A percentile compares a stretch with the other conserved stretches of the same genome.
phyloP scores from a whole-genome alignment of 2,329 filamentous ascomycete genomes.

The Ophiostoma sp. region DNA sequence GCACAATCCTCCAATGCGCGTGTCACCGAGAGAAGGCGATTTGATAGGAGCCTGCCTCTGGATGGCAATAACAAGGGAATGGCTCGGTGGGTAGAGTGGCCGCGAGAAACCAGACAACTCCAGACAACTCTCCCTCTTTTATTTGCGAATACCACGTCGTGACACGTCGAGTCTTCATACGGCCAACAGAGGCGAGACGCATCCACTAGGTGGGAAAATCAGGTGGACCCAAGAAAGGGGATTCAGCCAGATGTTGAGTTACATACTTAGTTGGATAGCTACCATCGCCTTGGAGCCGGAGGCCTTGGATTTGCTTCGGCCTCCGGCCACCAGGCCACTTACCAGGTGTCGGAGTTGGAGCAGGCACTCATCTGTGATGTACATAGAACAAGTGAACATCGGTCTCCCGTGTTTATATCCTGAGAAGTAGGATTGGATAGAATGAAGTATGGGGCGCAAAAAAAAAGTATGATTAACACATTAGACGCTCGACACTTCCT shows the following conservation, averaged over 20 bases:
- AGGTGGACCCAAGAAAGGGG: conserved; percentile 4
- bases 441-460: background rate
- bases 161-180: background rate
- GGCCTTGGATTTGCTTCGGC: background rate
- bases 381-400: background rate
- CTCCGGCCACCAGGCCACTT: background rate
- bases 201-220: background rate
- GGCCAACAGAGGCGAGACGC: conserved; percentile 3
- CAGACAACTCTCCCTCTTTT: background rate
- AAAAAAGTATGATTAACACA: too few relatives aligned
- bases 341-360: background rate
- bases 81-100: background rate
- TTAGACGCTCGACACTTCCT: background rate
- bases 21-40: background rate
- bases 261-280: background rate
- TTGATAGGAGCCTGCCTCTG: background rate
- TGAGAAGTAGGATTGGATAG: background rate
- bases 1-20: background rate
- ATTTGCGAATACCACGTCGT: background rate
- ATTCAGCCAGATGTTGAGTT: background rate
- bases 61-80: conserved; percentile 2
- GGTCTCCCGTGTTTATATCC: background rate
- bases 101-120: background rate
- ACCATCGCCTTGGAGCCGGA: background rate
- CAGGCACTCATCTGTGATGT: background rate